A percentile compares a stretch with the other conserved stretches of the same genome.
Evolutionary conservation across 805 yeast genomes (phyloP).

Genomic region (Suhomyces prunicola): DNA sequence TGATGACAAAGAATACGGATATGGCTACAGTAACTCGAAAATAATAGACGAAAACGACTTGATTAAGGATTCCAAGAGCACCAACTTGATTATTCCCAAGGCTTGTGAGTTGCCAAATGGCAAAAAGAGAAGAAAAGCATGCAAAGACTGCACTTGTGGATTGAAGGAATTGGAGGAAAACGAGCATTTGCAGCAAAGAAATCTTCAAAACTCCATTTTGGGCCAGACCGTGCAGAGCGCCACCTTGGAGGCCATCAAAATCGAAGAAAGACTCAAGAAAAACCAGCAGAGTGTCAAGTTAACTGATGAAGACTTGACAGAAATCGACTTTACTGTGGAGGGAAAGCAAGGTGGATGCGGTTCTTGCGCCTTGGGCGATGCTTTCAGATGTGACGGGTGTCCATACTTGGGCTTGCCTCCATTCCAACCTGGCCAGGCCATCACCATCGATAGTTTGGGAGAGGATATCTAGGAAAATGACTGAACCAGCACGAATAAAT

Average conservation of each 20-base stretch:
- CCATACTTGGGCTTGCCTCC: conserved; percentile 97
- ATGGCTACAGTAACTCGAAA: conserved; percentile 52
- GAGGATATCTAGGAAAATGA: conserved; percentile 56
- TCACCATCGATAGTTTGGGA: conserved; percentile 69
- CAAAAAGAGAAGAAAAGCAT: conserved; percentile 80
- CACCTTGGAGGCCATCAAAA: conserved; percentile 50
- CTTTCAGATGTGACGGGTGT: conserved; percentile 97
- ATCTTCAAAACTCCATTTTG: conserved; percentile 43
- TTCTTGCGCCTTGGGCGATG: conserved; percentile 95
- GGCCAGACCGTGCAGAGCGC: conserved; percentile 51
- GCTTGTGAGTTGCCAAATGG: conserved; percentile 52
- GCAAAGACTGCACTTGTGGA: conserved; percentile 98
- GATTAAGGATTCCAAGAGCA: conserved; percentile 24
- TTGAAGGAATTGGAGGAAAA: conserved; percentile 80
- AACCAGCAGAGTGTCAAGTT: conserved; percentile 43
- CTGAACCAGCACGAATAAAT: background rate
- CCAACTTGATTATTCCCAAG: conserved; percentile 53
- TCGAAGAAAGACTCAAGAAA: conserved; percentile 45
- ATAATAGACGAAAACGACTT: conserved; percentile 38
- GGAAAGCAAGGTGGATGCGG: conserved; percentile 98
- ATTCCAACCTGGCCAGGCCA: conserved; percentile 93
- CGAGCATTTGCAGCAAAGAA: conserved; percentile 46
- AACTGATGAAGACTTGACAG: conserved; percentile 70
- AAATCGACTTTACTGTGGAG: conserved; percentile 91
- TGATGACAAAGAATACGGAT: conserved; percentile 51